Evolutionary conservation across 768 basidiomycete species (phyloP).

Genomic region (Collybia sp.): DNA sequence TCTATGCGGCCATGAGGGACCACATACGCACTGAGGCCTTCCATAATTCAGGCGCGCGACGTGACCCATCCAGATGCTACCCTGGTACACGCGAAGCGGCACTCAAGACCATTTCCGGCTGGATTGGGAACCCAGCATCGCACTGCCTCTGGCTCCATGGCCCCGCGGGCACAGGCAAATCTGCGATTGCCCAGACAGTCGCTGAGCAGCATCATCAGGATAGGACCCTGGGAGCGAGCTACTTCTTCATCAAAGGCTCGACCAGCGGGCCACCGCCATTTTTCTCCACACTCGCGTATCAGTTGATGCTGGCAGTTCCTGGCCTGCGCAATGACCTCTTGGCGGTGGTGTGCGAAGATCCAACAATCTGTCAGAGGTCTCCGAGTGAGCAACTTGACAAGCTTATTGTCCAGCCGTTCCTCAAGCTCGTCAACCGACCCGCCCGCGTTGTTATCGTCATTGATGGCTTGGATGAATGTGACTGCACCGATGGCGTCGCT

Average conservation of each 20-base stretch:
- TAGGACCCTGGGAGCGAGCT: slow-evolving; percentile 5
- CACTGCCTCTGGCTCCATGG: slow-evolving; percentile 1
- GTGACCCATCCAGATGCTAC: too few species aligned
- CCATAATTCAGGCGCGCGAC: too few species aligned
- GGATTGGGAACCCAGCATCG: slow-evolving; percentile 4
- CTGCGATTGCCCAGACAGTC: slow-evolving; percentile 5
- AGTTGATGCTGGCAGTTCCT: slow-evolving; percentile 3
- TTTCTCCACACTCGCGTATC: slow-evolving; percentile 4
- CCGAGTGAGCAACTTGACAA: slow-evolving; percentile 1
- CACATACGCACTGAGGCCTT: too few species aligned
- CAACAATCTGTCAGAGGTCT: neutral
- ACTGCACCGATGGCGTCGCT: slow-evolving; percentile 1
- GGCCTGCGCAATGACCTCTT: slow-evolving; percentile 1
- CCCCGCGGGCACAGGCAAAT: neutral
- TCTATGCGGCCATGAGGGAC: too few species aligned
- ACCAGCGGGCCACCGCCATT: slow-evolving; percentile 2
- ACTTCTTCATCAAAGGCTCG: slow-evolving; percentile 8
- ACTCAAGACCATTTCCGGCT: slow-evolving; percentile 2
- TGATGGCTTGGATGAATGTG: neutral
- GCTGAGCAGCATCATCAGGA: slow-evolving; percentile 4
- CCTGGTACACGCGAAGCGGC: too few species aligned
- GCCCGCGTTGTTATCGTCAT: neutral
- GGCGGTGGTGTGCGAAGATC: slow-evolving; percentile 1
- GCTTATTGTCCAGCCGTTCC: slow-evolving; percentile 4
- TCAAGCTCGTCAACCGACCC: neutral